Evolutionary conservation across 352 stramenopile species (phyloP).

Genomic region (Pythium myriotylum): DNA sequence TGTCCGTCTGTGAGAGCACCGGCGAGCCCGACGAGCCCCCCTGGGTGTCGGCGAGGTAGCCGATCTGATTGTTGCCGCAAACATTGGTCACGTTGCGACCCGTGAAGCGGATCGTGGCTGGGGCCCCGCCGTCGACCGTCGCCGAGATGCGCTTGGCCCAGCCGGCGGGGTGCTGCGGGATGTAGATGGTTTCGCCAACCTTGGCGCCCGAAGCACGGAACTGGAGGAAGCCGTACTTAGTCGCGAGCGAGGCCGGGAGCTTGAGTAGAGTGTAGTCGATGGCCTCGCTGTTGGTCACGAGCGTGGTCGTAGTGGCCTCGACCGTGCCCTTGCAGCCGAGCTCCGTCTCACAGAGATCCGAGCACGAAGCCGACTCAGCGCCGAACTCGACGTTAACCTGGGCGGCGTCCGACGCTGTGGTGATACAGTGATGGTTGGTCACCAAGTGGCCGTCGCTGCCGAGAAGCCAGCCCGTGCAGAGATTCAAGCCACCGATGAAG

Average conservation of each 20-base stretch:
- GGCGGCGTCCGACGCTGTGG: neutral
- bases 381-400: constrained; percentile 33
- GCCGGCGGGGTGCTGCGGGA: constrained; percentile 60
- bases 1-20: constrained; percentile 30
- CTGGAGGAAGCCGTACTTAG: constrained; percentile 34
- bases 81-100: neutral
- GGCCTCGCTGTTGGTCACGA: constrained; percentile 24
- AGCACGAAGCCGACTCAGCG: constrained; percentile 26
- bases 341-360: constrained; percentile 15
- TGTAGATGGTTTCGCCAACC: constrained; percentile 51
- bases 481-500: constrained; percentile 26
- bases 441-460: no score
- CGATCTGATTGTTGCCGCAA: constrained; percentile 36
- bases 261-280: constrained; percentile 28
- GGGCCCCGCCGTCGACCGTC: constrained; percentile 17
- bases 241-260: constrained; percentile 12
- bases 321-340: constrained; percentile 30
- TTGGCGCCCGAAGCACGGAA: constrained; percentile 21
- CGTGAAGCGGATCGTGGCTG: constrained; percentile 15
- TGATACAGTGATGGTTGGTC: constrained; percentile 33
- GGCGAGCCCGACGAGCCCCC: no score
- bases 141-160: constrained; percentile 66
- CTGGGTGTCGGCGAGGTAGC: constrained; percentile 36
- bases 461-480: constrained; percentile 39
- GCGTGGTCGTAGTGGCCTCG: constrained; percentile 16